phyloP scores from a whole-genome alignment of 306 rosid species.

The Benincasa hispida region DNA sequence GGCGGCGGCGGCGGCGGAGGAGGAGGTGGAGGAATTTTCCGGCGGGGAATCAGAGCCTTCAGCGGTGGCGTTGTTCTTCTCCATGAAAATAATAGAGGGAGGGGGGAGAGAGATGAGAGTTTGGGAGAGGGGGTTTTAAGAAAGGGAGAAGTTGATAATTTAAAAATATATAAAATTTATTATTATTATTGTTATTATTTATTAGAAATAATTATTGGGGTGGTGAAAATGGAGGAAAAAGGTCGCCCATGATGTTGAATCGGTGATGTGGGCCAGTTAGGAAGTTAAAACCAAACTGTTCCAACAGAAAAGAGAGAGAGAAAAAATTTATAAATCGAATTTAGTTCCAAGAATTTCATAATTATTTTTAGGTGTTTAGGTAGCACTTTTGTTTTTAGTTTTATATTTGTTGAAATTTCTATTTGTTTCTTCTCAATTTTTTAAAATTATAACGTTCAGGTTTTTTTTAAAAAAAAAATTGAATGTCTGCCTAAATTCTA shows the following conservation, averaged over 20 bases:
- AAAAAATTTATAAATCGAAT: background rate
- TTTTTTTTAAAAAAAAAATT: too few relatives aligned
- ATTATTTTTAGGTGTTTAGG: too few relatives aligned
- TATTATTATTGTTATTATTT: background rate
- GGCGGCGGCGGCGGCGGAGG: background rate
- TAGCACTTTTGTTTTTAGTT: too few relatives aligned
- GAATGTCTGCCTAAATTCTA: too few relatives aligned
- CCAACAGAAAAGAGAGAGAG: background rate
- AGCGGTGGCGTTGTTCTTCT: background rate
- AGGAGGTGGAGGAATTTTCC: background rate
- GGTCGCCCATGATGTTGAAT: background rate
- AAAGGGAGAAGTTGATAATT: background rate
- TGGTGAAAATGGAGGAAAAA: background rate
- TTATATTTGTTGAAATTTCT: too few relatives aligned
- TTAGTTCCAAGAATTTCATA: too few relatives aligned
- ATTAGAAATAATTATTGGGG: background rate
- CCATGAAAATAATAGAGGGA: background rate
- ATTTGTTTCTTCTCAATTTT: too few relatives aligned
- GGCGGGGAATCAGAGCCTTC: background rate
- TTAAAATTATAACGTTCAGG: too few relatives aligned
- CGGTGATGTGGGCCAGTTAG: background rate
- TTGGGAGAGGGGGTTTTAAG: background rate
- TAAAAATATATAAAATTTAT: background rate
- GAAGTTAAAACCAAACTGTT: constrained; percentile 5
- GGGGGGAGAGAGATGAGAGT: background rate